Base-by-base conservation (phyloP, 306 rosid species). In the Arachis stenosperma region DNA sequence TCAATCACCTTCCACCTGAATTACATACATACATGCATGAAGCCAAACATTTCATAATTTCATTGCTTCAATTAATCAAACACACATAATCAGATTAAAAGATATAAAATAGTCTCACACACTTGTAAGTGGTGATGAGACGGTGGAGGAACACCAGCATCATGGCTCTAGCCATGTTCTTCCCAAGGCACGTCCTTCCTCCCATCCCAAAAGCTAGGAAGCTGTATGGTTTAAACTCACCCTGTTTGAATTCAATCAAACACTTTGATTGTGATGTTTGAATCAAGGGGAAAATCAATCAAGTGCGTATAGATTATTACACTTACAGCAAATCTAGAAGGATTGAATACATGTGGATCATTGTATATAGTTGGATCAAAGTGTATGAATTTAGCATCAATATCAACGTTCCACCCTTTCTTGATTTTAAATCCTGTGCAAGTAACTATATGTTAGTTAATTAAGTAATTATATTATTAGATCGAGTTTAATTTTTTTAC, bases 171-270 rank as follows among this genome's bases (percentile, higher is more conserved):
- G 97, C 97, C 90, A 89, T 80, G 86, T 85, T 86, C 87, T 83
- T 88, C 74, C 98, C 98, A 0, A 91, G 86, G 61, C 98, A 94
- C 10, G 86, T 82, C 82, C 97, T 94, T 72, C 90, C 90, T 81
- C 97, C 98, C 88, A 89, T 80, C 13, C 98, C 98, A 87, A 94
- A 91, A 8, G 95, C 96, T 70, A 91, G 67, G 86, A 94, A 91
- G 83, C 90, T 83, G 82, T 86, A 81, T 9, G 90, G 75, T 66
- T 78, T 93, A 72, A 87, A 72, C 17, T 88, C 90, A 12, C 55
- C 90, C 96, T 88, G 82, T 36, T 59, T 55, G 36, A 61, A 79
- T 55, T 65, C 50, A 47, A 1, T 42, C 7, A 12, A 2, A 0
- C 2, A 1, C 42, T 73, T 40, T 57, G 37, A 59, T 47, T 37